Evolutionary conservation across 306 rosid genomes (phyloP), one percentile per base, ranked within the genome.

Genomic region (Cucumis cinereus): DNA sequence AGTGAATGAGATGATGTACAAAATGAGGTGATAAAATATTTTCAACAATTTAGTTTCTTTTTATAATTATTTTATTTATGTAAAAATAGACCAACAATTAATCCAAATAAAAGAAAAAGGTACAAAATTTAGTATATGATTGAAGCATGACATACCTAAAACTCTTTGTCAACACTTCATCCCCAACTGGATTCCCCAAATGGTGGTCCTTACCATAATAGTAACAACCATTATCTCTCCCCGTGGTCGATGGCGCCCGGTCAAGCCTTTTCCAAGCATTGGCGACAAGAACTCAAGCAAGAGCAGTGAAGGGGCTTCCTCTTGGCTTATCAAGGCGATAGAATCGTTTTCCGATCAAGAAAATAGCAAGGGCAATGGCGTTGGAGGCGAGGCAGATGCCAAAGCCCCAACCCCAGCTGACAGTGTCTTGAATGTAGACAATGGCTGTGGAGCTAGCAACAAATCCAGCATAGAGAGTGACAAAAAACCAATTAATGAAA

Each of bases 381-480:
- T 74, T 76, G 3, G 74, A 16, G 0, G 62, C 47, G n/a, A 69
- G 36, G 28, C 84, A 75, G 14, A 85, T 56, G 19, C 83, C 86
- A n/a, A 75, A 85, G 33, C 88, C 88, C 55, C 77, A 52, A 4
- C 84, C 84, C 84, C 86, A 82, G 2, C 88, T 82, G 24, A 85
- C 72, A 14, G 76, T 85, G 10, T 82, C 84, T 62, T 85, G 60
- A 11, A 78, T 13, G 54, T 85, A 85, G 23, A 85, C 79, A 24
- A 85, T 49, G 38, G 71, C 87, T 0, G 82, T 36, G 54, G 57
- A 71, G 64, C 85, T 59, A 22, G 75, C 38, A n/a, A 72, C 49
- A 54, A 56, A 81, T 5, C 63, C 85, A 7, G 59, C 22, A 12
- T 79, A 86, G 63, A 83, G 71, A 41, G 82, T 66, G 20, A 86